Evolutionary conservation across 257 asterid genomes (phyloP).

Genomic region (Henckelia pumila): DNA sequence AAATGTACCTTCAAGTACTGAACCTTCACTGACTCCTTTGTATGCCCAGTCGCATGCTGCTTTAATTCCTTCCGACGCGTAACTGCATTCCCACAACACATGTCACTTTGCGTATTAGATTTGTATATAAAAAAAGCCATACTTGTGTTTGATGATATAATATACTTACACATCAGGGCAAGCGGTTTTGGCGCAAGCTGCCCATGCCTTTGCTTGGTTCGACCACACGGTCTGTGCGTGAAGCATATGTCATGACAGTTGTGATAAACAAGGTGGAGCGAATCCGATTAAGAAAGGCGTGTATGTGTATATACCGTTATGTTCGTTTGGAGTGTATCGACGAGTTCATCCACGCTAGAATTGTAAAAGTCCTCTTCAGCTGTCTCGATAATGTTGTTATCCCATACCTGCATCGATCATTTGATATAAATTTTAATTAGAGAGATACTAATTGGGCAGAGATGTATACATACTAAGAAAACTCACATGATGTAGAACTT

Average conservation of each 20-base stretch:
- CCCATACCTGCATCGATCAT: constrained; percentile 61
- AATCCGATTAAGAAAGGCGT: neutral
- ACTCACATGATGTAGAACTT: constrained; percentile 80
- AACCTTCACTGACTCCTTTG: constrained; percentile 57
- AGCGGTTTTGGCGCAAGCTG: constrained; percentile 54
- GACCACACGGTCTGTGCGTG: constrained; percentile 69
- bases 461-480: too few species aligned
- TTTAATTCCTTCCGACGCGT: constrained; percentile 77
- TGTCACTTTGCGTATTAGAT: too few species aligned
- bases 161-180: constrained; percentile 66
- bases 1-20: constrained; percentile 61
- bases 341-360: constrained; percentile 47
- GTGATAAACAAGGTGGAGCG: too few species aligned
- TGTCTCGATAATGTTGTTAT: constrained; percentile 68
- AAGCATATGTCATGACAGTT: constrained; percentile 10
- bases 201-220: constrained; percentile 68
- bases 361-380: constrained; percentile 49
- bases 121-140: too few species aligned
- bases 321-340: constrained; percentile 55
- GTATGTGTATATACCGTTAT: constrained; percentile 44
- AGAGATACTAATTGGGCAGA: too few species aligned
- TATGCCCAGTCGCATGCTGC: constrained; percentile 91
- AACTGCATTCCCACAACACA: constrained; percentile 32
- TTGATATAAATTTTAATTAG: neutral
- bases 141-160: neutral